Conservation (phyloP, 495 filamentous ascomycete species). For the Hypoxylon intermedium region DNA sequence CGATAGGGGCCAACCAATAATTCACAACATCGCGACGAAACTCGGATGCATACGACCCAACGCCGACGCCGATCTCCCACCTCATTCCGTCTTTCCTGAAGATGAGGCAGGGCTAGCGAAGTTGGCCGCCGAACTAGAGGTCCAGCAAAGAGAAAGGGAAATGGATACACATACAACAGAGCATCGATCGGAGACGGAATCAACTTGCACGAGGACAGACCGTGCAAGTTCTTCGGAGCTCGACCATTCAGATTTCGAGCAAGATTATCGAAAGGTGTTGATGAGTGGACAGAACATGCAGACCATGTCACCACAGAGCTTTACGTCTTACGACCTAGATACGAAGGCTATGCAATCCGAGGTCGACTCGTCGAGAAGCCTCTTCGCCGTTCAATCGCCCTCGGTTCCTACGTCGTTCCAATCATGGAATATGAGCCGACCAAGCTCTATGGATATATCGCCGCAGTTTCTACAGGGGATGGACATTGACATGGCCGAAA, state of each 20-base stretch:
- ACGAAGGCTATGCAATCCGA: slow-evolving; percentile 43
- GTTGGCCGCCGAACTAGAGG: slow-evolving; percentile 55
- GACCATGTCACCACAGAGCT: slow-evolving; percentile 56
- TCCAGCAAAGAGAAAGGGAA: slow-evolving; percentile 47
- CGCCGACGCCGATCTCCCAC: slow-evolving; percentile 61
- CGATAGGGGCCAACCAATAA: slow-evolving; percentile 61
- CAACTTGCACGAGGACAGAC: slow-evolving; percentile 49
- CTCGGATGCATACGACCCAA: slow-evolving; percentile 65
- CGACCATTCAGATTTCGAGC: slow-evolving; percentile 60
- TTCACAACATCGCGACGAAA: slow-evolving; percentile 64
- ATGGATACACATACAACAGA: slow-evolving; percentile 42
- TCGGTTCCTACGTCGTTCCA: slow-evolving; percentile 36
- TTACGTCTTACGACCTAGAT: slow-evolving; percentile 52
- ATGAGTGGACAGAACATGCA: slow-evolving; percentile 47
- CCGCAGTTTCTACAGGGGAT: slow-evolving; percentile 44
- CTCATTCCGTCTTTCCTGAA: slow-evolving; percentile 60
- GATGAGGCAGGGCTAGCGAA: slow-evolving; percentile 60
- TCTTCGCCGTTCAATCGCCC: slow-evolving; percentile 45
- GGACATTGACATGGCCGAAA: slow-evolving; percentile 49
- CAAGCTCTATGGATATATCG: slow-evolving; percentile 43
- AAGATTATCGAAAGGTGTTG: slow-evolving; percentile 55
- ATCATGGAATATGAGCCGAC: slow-evolving; percentile 47
- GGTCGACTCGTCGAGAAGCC: slow-evolving; percentile 28
- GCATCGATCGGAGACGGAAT: slow-evolving; percentile 46
- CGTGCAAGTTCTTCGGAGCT: slow-evolving; percentile 60